Percentiles rank a stretch among this genome's conserved stretches.
phyloP scores from a whole-genome alignment of 1,284 basidiomycete species.

The Ceratobasidium sp. region DNA sequence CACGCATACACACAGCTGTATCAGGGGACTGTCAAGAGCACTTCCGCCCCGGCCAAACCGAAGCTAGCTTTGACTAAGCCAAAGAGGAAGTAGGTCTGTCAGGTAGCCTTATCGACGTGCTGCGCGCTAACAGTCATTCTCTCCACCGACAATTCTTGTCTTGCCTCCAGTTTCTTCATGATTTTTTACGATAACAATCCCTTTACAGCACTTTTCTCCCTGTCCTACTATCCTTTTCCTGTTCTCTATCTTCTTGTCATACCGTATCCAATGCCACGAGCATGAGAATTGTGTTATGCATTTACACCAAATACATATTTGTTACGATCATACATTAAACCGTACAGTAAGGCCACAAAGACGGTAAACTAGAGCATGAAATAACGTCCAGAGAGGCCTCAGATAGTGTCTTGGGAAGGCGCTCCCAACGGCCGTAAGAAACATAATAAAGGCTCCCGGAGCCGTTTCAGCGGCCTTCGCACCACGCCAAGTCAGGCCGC shows the following conservation, averaged over 20 bases:
- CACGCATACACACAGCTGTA: too few relatives aligned
- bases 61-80: not conserved
- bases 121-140: not conserved
- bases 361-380: not conserved
- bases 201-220: not conserved
- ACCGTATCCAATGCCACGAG: not conserved
- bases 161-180: too few relatives aligned
- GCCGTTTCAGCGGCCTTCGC: not conserved
- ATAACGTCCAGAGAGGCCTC: not conserved
- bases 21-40: not conserved
- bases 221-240: not conserved
- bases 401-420: not conserved
- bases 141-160: not conserved
- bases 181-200: not conserved
- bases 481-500: not conserved
- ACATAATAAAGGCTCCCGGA: not conserved
- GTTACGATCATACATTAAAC: not conserved
- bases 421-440: not conserved
- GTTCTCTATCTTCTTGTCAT: not conserved
- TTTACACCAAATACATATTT: not conserved
- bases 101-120: not conserved
- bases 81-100: not conserved
- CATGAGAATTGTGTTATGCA: not conserved
- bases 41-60: not conserved
- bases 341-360: not conserved